phyloP scores from a whole-genome alignment of 257 asterid genomes.

The Knoxia roxburghii region DNA sequence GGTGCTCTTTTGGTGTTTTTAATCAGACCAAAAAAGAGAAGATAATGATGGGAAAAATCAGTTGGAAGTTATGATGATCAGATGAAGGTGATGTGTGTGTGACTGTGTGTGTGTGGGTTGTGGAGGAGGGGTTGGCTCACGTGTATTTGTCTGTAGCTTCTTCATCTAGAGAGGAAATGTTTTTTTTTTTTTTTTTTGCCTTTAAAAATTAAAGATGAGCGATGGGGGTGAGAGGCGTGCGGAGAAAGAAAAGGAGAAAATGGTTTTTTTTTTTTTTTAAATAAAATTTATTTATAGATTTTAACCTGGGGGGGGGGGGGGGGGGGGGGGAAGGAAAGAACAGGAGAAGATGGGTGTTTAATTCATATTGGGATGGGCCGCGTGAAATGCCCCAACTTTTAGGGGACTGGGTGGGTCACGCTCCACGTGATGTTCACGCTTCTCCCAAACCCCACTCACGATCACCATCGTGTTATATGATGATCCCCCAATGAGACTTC shows the following conservation, averaged over 20 bases:
- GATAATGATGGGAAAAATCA: constrained; percentile 22
- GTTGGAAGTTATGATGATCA: constrained; percentile 21
- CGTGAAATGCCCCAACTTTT: constrained; percentile 37
- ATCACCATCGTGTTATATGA: constrained; percentile 8
- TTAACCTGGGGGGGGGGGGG: background rate
- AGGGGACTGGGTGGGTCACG: constrained; percentile 48
- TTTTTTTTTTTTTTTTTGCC: background rate
- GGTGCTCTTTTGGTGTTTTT: constrained; percentile 2
- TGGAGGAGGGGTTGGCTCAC: constrained; percentile 28
- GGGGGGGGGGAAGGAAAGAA: constrained; percentile 2
- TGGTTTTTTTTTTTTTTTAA: no score
- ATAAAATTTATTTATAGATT: no score
- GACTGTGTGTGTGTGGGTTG: background rate
- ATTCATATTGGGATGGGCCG: constrained; percentile 13
- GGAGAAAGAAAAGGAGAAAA: background rate
- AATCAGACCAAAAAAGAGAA: constrained; percentile 14
- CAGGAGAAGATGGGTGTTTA: constrained; percentile 1
- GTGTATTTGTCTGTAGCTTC: constrained; percentile 29
- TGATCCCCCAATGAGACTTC: constrained; percentile 4
- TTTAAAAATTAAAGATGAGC: background rate
- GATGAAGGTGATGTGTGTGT: constrained; percentile 12
- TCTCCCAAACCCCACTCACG: constrained; percentile 2
- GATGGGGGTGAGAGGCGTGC: constrained; percentile 3
- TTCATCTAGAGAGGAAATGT: background rate
- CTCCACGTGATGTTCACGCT: constrained; percentile 43